Evolutionary conservation across 1,284 basidiomycete species (phyloP), one percentile per base, ranked within the genome.

Genomic region (Naganishia albida): DNA sequence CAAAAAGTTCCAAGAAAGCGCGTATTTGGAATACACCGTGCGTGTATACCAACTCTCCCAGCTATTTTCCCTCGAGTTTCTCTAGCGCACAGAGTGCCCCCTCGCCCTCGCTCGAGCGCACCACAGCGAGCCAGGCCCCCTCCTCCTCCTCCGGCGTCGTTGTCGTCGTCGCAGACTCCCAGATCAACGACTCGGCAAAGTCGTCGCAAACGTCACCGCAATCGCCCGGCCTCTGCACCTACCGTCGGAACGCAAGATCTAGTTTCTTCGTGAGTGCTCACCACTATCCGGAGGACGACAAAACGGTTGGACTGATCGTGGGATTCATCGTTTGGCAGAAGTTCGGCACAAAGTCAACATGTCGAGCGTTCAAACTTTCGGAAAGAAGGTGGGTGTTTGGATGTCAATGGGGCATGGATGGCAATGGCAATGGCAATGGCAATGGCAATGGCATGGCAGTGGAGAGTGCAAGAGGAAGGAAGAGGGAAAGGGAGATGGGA

Each of bases 281-380:
- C 34, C 34, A 4, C 10, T 34, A 10, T 4, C 7, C 46, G 10
- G 43, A 34, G 18, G 42, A 16, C 3, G 13, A 39, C 51, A 7
- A 16, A 34, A 16, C n/a, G 2, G 4, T 16, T 26, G 23, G 43
- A 44, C 42, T 56, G 43, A 56, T 23, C 50, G n/a, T 26, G 43
- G 57, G 46, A 50, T 60, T 46, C 57, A 28, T 48, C 39, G 20
- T 40, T 50, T n/a, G n/a, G 48, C 46, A 60, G 57, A 60, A 60
- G 57, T 60, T 59, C 57, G 57, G 57, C 57, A 60, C 46, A 23
- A 34, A 34, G 53, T 62, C 67, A 65, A 56, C 56, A 69, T 65
- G 65, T 63, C 65, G 39, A 89, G 91, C 83, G 92, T 96, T 73
- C 93, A 96, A 81, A 93, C 91, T 71, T 96, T 96, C 83, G 93